Evolutionary conservation across 257 asterid genomes (phyloP), one percentile per base, ranked within the genome.

Genomic region (Solanum sitiens): DNA sequence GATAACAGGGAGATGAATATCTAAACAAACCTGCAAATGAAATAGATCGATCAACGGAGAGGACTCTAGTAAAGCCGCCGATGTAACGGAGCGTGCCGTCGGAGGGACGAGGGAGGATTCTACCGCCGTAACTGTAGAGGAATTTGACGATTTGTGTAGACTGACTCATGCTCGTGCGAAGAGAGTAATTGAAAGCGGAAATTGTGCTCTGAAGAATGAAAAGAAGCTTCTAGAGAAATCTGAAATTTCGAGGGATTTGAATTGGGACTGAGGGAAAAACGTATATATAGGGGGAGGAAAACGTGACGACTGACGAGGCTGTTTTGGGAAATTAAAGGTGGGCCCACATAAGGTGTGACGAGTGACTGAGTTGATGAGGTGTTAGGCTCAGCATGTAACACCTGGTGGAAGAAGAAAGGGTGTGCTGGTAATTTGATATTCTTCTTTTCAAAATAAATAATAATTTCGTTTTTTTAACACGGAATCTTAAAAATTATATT

Each of bases 91-190:
- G 99, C 37, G 79, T 73, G 87, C 96, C 98, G 90, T 94, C 99
- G 50, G 91, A 33, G 47, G 80, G 91, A 30, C 98, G 98, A 73
- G 96, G 95, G 10, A 92, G 27, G 86, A 96, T 95, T 63, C 83
- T 94, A 39, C 99, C 99, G 79, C 94, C 93, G 90, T 95, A 96
- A 80, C 98, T 96, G 93, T 94, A 96, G 68, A 96, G 94, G 87
- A 95, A 94, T 87, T 96, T 95, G 93, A 96, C 56, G 8, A 91
- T 32, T 11, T 87, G 87, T 65, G 50, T 70, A 4, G 83, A 27
- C 47, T 61, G 91, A 67, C 87, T 88, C 95, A 94, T 94, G 83
- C 1, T 91, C 6, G 37, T 76, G 45, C 59, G 59, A 40, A n/a
- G 5, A 76, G 9, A 40, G 3, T 16, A 40, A 75, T 4, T n/a